Base-by-base conservation (phyloP, 805 yeast species). In the Clavispora santaluciae region DNA sequence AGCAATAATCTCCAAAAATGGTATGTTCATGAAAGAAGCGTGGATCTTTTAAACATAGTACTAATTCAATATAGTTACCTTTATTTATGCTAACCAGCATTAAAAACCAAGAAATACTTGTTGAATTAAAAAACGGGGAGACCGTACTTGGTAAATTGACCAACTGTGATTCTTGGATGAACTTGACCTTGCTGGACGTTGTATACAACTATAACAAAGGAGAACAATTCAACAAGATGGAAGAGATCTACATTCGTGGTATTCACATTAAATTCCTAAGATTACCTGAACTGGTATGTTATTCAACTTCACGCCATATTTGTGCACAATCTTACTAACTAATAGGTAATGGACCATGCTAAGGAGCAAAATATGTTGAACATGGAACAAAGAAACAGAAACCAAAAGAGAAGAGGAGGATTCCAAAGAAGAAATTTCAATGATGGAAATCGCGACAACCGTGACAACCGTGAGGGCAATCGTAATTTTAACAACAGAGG, bases 81-180 rank as follows among this genome's bases (percentile, higher is more conserved):
- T 72, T 93, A 55, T 90, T 89, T 53, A 74, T 93, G 46, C 75
- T 93, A 56, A 89, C 95, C 40, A 85, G 96, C 41, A 87, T 96
- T 13, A 90, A 89, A 61, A 90, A 87, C 43, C 90, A 86, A 56
- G 85, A 89, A 28, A 75, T 93, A 55, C 74, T 84, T 56, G 87
- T 93, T 36, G 99, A 91, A 61, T 76, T 93, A 57, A 93, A 93
- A 62, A 81, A 84, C 42, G 96, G 98, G 24, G 96, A 87, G 55
- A 81, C 91, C 8, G 71, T 90, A 37, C 84, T 83, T 55, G 99
- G 99, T 38, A 77, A 76, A 42, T 70, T 93, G 44, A 78, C 79
- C 41, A 85, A 86, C 56, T 88, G 95, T 53, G 99, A 93, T 61
- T 81, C 87, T 29, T 86, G 95, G 89, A 93, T 93, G 99, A 93